phyloP scores from a whole-genome alignment of 1,284 basidiomycete genomes.

The Meira nashicola region DNA sequence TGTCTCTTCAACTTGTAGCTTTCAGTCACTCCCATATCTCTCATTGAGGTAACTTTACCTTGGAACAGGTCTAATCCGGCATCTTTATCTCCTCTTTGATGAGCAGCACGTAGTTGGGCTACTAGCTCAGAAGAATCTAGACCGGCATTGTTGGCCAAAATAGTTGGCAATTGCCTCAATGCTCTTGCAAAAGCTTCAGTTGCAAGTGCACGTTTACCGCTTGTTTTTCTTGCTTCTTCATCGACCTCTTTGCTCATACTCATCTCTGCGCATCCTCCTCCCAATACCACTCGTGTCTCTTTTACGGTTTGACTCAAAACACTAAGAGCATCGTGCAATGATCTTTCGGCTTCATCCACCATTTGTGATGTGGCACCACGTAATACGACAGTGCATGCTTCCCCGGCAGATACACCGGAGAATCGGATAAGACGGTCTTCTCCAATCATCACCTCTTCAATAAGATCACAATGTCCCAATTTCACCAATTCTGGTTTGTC shows the following conservation, averaged over 20 bases:
- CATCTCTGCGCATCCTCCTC: conserved; percentile 97
- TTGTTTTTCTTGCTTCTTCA: conserved; percentile 74
- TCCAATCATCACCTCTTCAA: conserved; percentile 99
- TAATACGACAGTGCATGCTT: conserved; percentile 97
- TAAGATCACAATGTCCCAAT: conserved; percentile 85
- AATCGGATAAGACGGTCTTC: conserved; percentile 99
- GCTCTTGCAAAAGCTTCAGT: conserved; percentile 86
- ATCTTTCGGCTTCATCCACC: conserved; percentile 98
- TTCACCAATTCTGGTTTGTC: conserved; percentile 89
- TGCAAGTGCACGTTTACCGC: conserved; percentile 93
- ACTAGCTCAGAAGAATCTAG: conserved; percentile 96
- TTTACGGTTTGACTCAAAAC: conserved; percentile 96
- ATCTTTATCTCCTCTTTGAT: conserved; percentile 80
- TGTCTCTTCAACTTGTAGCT: conserved; percentile 96
- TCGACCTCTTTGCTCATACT: conserved; percentile 92
- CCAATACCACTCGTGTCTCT: conserved; percentile 87
- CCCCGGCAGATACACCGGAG: conserved; percentile 92
- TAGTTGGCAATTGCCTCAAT: conserved; percentile 85
- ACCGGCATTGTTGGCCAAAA: conserved; percentile 95
- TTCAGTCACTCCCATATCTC: conserved; percentile 80
- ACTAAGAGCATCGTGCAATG: conserved; percentile 92
- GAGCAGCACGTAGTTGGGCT: conserved; percentile 80
- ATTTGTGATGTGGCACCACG: conserved; percentile 96
- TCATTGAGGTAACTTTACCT: conserved; percentile 83
- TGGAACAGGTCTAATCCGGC: conserved; percentile 87